A percentile compares a stretch with the other conserved stretches of the same genome.
phyloP scores from a whole-genome alignment of 2,329 filamentous ascomycete genomes.

The Pseudophaeomoniella oleicola region DNA sequence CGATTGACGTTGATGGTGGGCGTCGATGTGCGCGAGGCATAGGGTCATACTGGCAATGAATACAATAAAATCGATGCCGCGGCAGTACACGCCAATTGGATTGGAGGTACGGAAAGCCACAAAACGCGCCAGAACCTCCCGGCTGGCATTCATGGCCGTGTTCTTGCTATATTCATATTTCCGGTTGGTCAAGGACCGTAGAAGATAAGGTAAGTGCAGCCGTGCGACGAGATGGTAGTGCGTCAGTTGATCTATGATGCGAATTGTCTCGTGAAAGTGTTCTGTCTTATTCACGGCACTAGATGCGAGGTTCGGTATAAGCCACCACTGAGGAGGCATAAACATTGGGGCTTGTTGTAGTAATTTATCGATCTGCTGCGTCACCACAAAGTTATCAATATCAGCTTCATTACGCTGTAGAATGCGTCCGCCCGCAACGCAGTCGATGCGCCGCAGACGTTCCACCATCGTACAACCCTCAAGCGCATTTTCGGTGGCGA shows the following conservation, averaged over 20 bases:
- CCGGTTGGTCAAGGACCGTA: conserved; percentile 19
- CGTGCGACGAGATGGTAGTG: conserved; percentile 37
- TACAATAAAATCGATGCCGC: conserved; percentile 37
- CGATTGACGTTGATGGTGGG: conserved; percentile 11
- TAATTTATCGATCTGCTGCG: conserved; percentile 30
- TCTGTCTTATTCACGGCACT: conserved; percentile 7
- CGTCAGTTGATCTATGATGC: conserved; percentile 33
- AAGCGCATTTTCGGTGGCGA: conserved; percentile 2
- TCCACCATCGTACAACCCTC: neutral
- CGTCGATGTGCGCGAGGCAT: conserved; percentile 34
- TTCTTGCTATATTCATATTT: conserved; percentile 35
- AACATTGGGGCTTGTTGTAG: conserved; percentile 27
- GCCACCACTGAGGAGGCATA: conserved; percentile 37
- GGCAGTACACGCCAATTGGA: conserved; percentile 24
- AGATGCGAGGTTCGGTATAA: conserved; percentile 12
- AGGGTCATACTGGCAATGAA: conserved; percentile 25
- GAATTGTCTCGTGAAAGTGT: conserved; percentile 17
- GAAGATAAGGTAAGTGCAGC: conserved; percentile 41
- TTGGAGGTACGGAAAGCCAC: conserved; percentile 29
- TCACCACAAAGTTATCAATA: conserved; percentile 21
- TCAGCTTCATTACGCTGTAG: conserved; percentile 30
- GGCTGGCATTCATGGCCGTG: conserved; percentile 34
- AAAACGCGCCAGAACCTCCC: conserved; percentile 36
- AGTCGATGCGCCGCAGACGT: conserved; percentile 5
- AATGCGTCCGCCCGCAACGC: conserved; percentile 28